A percentile compares a stretch with the other conserved stretches of the same genome.
Evolutionary conservation across 352 stramenopile genomes (phyloP).

Genomic region (Phytophthora tentaculata): DNA sequence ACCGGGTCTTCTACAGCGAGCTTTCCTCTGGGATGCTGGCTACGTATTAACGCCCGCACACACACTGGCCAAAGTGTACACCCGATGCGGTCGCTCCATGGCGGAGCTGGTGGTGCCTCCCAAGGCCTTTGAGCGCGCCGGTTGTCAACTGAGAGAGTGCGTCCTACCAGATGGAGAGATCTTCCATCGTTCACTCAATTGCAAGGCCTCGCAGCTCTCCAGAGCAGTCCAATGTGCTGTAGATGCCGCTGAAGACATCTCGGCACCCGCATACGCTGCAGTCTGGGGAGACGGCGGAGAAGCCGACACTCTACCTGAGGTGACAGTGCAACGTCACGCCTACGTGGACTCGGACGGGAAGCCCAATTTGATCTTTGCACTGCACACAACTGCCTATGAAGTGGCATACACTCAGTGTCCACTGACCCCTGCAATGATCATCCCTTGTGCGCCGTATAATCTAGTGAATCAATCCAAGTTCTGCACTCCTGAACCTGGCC

Average conservation of each 20-base stretch:
- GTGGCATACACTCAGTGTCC: conserved; percentile 61
- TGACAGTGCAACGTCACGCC: conserved; percentile 59
- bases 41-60: conserved; percentile 54
- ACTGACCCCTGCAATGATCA: conserved; percentile 41
- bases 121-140: conserved; percentile 63
- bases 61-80: conserved; percentile 56
- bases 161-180: conserved; percentile 25
- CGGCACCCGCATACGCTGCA: conserved; percentile 41
- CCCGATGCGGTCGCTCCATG: conserved; percentile 70
- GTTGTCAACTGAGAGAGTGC: conserved; percentile 44
- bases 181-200: conserved; percentile 51
- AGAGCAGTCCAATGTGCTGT: conserved; percentile 60
- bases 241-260: conserved; percentile 42
- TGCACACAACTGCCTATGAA: conserved; percentile 54
- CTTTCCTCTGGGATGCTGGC: conserved; percentile 72
- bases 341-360: conserved; percentile 36
- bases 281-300: conserved; percentile 76
- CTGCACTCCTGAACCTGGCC: conserved; percentile 39
- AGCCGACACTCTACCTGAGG: conserved; percentile 53
- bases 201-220: conserved; percentile 50
- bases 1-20: conserved; percentile 63
- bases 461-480: conserved; percentile 48
- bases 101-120: conserved; percentile 61
- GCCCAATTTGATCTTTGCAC: conserved; percentile 60
- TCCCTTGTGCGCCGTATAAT: no score